Evolutionary conservation across 169 alveolate species (phyloP).

Genomic region (Eimeria maxima): DNA sequence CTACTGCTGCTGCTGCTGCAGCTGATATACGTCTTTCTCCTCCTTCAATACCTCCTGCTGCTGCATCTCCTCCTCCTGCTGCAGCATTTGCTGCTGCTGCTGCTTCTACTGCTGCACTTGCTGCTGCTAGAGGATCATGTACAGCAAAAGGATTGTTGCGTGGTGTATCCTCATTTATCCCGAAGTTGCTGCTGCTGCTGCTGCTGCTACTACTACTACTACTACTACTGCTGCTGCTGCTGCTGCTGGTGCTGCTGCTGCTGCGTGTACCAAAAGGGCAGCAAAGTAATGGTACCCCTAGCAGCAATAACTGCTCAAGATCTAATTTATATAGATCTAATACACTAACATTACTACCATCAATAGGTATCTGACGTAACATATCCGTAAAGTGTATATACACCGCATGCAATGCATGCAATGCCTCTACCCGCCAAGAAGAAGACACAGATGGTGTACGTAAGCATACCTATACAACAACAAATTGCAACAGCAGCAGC

Average conservation of each 20-base stretch:
- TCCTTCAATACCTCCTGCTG: too few relatives aligned
- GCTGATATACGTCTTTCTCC: too few relatives aligned
- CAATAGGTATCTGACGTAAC: constrained; percentile 5
- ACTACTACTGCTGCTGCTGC: constrained; percentile 14
- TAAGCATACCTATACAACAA: background rate
- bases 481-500: too few relatives aligned
- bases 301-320: constrained; percentile 42
- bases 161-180: background rate
- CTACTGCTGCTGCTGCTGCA: constrained; percentile 11
- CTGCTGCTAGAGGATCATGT: background rate
- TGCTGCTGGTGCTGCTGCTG: background rate
- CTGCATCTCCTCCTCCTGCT: too few relatives aligned
- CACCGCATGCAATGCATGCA: constrained; percentile 42
- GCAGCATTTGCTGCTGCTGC: constrained; percentile 3
- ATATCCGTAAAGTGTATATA: constrained; percentile 43
- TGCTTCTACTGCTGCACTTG: background rate
- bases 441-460: background rate
- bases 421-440: constrained; percentile 49
- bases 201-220: too few relatives aligned
- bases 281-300: constrained; percentile 33
- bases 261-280: constrained; percentile 14
- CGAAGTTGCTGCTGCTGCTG: constrained; percentile 36
- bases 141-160: background rate
- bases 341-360: constrained; percentile 2
- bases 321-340: constrained; percentile 42